phyloP scores from a whole-genome alignment of 106 monocot species.

The Apostasia shenzhenica region DNA sequence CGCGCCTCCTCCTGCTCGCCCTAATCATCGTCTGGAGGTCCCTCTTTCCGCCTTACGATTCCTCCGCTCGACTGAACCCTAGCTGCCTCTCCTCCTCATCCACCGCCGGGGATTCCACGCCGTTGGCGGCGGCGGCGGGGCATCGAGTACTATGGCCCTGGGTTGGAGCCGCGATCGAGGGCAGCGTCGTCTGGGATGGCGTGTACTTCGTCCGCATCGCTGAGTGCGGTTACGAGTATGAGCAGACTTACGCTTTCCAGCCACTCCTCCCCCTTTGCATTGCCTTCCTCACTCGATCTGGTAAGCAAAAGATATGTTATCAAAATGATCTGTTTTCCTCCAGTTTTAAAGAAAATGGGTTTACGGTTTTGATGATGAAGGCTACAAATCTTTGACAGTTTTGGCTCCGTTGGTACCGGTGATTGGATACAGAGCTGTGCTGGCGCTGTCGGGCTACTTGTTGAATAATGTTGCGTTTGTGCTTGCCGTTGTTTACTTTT shows the following conservation, averaged over 20 bases:
- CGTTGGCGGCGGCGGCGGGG: background rate
- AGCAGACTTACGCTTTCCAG: slow-evolving; percentile 88
- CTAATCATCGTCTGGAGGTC: slow-evolving; percentile 39
- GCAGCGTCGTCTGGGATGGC: slow-evolving; percentile 79
- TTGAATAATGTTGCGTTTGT: slow-evolving; percentile 78
- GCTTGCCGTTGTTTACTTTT: slow-evolving; percentile 62
- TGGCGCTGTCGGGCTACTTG: slow-evolving; percentile 73
- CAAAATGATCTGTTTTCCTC: no score
- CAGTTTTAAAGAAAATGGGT: no score
- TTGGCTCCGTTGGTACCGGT: slow-evolving; percentile 60
- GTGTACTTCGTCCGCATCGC: slow-evolving; percentile 87
- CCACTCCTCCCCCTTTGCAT: slow-evolving; percentile 64
- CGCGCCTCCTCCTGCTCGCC: slow-evolving; percentile 58
- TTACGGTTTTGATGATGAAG: background rate
- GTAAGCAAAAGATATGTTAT: slow-evolving; percentile 13
- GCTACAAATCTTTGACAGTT: slow-evolving; percentile 26
- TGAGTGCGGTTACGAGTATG: slow-evolving; percentile 97
- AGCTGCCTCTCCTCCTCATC: slow-evolving; percentile 44
- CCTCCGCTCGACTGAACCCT: slow-evolving; percentile 80
- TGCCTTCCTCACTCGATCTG: slow-evolving; percentile 47
- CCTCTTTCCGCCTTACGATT: slow-evolving; percentile 83
- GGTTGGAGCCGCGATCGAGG: slow-evolving; percentile 47
- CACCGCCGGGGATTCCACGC: background rate
- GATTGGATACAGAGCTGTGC: slow-evolving; percentile 69
- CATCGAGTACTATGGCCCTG: slow-evolving; percentile 24